Base-by-base conservation (phyloP, 768 basidiomycete species). In the Erythrobasidium yunnanense region DNA sequence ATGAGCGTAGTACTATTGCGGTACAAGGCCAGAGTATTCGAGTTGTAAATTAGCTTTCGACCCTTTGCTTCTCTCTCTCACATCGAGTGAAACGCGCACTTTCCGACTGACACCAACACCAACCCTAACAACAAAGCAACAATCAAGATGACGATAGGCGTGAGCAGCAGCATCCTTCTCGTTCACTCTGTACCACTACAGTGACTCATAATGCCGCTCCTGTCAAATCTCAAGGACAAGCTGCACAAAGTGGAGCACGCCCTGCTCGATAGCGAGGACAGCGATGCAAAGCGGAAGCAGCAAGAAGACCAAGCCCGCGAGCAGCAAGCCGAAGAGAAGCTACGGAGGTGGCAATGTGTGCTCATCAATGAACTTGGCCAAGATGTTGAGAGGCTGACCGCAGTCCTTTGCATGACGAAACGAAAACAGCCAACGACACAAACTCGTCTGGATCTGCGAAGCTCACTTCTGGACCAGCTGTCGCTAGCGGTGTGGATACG, bases 81-180 rank as follows among this genome's bases (percentile, higher is more conserved):
- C n/a, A n/a, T n/a, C n/a, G n/a, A n/a, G n/a, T n/a, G n/a, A n/a
- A n/a, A n/a, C n/a, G n/a, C n/a, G n/a, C n/a, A n/a, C n/a, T n/a
- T n/a, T n/a, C n/a, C n/a, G n/a, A n/a, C n/a, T n/a, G n/a, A n/a
- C n/a, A n/a, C n/a, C n/a, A n/a, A n/a, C n/a, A n/a, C n/a, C n/a
- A n/a, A n/a, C n/a, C n/a, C n/a, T n/a, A n/a, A n/a, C n/a, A n/a
- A n/a, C n/a, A n/a, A n/a, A n/a, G n/a, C n/a, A 5, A 18, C 6
- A 50, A 22, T 22, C 49, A 50, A 18, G 18, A 52, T 52, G 51
- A 52, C 51, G 22, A 52, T 52, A 52, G n/a, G 51, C 51, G 51
- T 52, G 51, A 52, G 51, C n/a, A 45, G 15, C 15, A 45, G 42
- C 15, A 15, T n/a, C 51, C 33, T 5, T 50, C 49, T 5, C 29